Percentiles rank a stretch among this genome's conserved stretches.
phyloP scores from a whole-genome alignment of 805 yeast species.

The Yarrowia deformans region DNA sequence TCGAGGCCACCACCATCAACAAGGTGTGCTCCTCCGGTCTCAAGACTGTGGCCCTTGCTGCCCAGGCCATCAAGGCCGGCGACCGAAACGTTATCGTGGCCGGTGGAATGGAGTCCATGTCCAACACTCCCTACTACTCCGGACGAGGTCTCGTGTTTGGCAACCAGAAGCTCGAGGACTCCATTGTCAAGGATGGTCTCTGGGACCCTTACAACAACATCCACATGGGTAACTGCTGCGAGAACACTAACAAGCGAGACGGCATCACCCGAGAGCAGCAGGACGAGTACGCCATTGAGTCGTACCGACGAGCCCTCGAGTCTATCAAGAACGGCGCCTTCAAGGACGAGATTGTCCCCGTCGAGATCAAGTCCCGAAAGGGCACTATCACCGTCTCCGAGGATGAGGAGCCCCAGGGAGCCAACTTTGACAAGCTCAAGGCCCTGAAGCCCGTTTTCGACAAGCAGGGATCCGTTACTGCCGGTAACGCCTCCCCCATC shows the following conservation, averaged over 20 bases:
- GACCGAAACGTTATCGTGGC: slow-evolving; percentile 86
- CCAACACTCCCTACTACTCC: slow-evolving; percentile 88
- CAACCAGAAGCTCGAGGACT: slow-evolving; percentile 62
- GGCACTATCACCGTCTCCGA: slow-evolving; percentile 72
- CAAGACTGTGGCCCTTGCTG: slow-evolving; percentile 86
- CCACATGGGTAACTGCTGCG: slow-evolving; percentile 96
- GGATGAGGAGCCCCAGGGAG: slow-evolving; percentile 80
- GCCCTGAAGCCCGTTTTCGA: slow-evolving; percentile 89
- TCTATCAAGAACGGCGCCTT: slow-evolving; percentile 80
- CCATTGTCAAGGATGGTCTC: slow-evolving; percentile 79
- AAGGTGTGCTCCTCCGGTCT: slow-evolving; percentile 96
- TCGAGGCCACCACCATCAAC: slow-evolving; percentile 88
- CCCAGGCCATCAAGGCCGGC: slow-evolving; percentile 85
- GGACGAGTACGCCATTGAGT: slow-evolving; percentile 79
- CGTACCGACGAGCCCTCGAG: slow-evolving; percentile 79
- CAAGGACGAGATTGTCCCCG: slow-evolving; percentile 77
- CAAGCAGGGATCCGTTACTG: slow-evolving; percentile 93
- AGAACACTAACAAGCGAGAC: slow-evolving; percentile 87
- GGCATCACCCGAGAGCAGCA: slow-evolving; percentile 79
- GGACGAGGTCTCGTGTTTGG: slow-evolving; percentile 71
- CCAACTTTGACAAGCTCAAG: slow-evolving; percentile 73
- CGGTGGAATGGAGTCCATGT: slow-evolving; percentile 97
- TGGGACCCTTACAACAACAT: slow-evolving; percentile 83
- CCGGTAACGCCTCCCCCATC: slow-evolving; percentile 91
- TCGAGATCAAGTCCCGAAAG: slow-evolving; percentile 70